phyloP scores from a whole-genome alignment of 108 stramenopile genomes.

The Pseudonitzschia multiseries region DNA sequence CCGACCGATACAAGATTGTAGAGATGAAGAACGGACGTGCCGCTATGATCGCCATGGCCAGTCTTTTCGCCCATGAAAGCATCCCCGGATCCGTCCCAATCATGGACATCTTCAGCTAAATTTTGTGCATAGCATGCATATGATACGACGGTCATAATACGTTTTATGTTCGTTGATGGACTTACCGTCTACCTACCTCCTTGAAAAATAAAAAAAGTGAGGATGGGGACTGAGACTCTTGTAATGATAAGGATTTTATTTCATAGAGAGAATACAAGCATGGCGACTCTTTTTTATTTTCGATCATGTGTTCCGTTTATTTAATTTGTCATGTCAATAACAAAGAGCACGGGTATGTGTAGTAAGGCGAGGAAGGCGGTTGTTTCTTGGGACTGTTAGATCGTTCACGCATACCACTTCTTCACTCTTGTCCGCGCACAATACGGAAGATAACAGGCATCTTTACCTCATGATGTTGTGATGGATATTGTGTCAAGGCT shows the following conservation, averaged over 20 bases:
- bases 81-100: conserved; percentile 88
- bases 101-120: conserved; percentile 86
- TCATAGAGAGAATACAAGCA: conserved; percentile 6
- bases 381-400: too few species aligned
- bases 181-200: neutral
- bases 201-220: neutral
- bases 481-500: too few species aligned
- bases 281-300: neutral
- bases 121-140: neutral
- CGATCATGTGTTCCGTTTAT: neutral
- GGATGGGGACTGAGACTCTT: conserved; percentile 5
- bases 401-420: too few species aligned
- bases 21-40: conserved; percentile 87
- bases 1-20: conserved; percentile 75
- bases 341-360: too few species aligned
- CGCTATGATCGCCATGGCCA: conserved; percentile 93
- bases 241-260: conserved; percentile 15
- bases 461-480: too few species aligned
- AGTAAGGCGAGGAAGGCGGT: too few species aligned
- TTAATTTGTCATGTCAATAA: too few species aligned
- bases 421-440: too few species aligned
- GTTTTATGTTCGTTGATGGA: neutral
- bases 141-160: neutral
- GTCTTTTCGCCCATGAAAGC: conserved; percentile 78
- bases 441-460: too few species aligned